Conservation (phyloP, 2,329 filamentous ascomycete species). For the Gnomoniopsis smithogilvyi region DNA sequence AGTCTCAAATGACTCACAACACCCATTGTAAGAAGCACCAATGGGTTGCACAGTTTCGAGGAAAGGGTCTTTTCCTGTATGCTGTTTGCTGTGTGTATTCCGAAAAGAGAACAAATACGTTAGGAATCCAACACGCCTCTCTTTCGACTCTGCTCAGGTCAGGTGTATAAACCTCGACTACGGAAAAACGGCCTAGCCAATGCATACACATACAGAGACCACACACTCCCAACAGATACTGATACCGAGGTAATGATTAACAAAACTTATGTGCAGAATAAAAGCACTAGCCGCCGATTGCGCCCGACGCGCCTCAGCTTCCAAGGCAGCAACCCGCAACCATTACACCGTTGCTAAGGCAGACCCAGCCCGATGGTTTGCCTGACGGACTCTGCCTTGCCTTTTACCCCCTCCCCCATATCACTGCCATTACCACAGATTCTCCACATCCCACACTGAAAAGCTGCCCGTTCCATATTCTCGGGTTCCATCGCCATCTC, state of each 20-base stretch:
- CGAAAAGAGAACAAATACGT: too few species aligned
- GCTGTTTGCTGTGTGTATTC: too few species aligned
- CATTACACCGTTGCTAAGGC: neutral
- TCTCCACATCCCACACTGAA: constrained; percentile 11
- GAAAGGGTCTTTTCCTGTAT: too few species aligned
- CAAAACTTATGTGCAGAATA: neutral
- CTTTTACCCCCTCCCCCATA: too few species aligned
- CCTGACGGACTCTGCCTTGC: neutral
- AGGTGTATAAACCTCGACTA: neutral
- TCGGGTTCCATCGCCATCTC: constrained; percentile 1
- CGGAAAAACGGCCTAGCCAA: neutral
- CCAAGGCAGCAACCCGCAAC: neutral
- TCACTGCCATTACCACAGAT: neutral
- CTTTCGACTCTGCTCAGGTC: neutral
- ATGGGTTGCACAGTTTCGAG: too few species aligned
- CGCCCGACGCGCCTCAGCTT: neutral
- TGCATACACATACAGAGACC: neutral
- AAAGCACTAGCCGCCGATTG: neutral
- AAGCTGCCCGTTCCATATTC: neutral
- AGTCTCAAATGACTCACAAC: too few species aligned
- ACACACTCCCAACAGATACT: neutral
- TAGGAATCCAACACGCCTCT: too few species aligned
- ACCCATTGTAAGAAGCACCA: too few species aligned
- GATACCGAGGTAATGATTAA: neutral
- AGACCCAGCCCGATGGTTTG: neutral